A percentile compares a stretch with the other conserved stretches of the same genome.
Conservation (phyloP, 768 basidiomycete genomes). For the Tephrocybe rancida region DNA sequence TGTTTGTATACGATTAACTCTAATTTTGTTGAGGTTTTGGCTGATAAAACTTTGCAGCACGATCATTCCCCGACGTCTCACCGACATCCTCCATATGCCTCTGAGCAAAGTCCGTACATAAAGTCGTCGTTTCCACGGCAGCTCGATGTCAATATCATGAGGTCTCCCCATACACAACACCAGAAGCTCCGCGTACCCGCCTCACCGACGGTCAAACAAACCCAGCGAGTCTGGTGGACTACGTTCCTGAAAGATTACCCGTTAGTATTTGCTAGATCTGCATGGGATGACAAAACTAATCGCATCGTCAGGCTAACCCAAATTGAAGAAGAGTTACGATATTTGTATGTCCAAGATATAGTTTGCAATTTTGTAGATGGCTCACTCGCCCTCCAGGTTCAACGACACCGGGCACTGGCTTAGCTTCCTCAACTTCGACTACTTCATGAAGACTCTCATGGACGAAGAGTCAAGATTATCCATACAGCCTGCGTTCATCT, state of each 20-base stretch:
- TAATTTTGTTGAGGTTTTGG: not conserved
- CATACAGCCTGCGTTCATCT: constrained; percentile 74
- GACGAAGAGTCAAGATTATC: constrained; percentile 51
- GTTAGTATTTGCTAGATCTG: constrained; percentile 26
- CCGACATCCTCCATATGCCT: constrained; percentile 32
- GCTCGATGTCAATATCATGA: constrained; percentile 38
- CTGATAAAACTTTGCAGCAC: constrained; percentile 21
- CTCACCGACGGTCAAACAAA: constrained; percentile 33
- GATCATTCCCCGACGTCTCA: constrained; percentile 33
- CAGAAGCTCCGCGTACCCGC: constrained; percentile 36
- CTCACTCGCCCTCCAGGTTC: constrained; percentile 43
- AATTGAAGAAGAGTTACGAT: constrained; percentile 51
- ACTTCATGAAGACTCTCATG: constrained; percentile 54
- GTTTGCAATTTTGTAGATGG: not conserved
- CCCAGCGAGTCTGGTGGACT: constrained; percentile 47
- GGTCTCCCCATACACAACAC: constrained; percentile 31
- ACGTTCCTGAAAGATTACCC: constrained; percentile 36
- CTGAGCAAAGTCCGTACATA: constrained; percentile 37
- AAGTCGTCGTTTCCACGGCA: constrained; percentile 40
- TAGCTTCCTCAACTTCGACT: constrained; percentile 64
- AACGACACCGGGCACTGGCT: constrained; percentile 66
- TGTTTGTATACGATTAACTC: constrained; percentile 23
- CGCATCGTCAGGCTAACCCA: constrained; percentile 41
- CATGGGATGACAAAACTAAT: constrained; percentile 6
- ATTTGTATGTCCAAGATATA: constrained; percentile 42